Evolutionary conservation across 768 basidiomycete genomes (phyloP).

Genomic region (Boletus coccyginus): DNA sequence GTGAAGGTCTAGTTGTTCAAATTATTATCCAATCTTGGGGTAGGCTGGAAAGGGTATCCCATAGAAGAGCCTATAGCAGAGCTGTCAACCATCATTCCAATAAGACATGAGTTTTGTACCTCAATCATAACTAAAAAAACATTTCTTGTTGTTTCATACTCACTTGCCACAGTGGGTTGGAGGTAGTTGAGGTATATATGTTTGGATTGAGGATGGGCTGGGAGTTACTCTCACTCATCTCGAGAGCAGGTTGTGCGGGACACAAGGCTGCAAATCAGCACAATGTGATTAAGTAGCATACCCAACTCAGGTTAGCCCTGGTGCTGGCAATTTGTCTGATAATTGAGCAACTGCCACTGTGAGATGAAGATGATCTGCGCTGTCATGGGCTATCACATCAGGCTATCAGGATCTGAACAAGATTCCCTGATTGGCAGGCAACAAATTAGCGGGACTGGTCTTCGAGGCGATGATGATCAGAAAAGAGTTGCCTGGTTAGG

Average conservation of each 20-base stretch:
- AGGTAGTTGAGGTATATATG: conserved; percentile 29
- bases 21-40: conserved; percentile 19
- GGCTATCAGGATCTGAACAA: too few relatives aligned
- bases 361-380: too few relatives aligned
- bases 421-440: too few relatives aligned
- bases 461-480: too few relatives aligned
- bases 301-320: background rate
- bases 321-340: too few relatives aligned
- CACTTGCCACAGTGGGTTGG: conserved; percentile 13
- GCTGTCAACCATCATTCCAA: background rate
- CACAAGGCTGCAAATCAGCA: background rate
- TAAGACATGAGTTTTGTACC: background rate
- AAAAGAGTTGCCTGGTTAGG: too few relatives aligned
- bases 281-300: background rate
- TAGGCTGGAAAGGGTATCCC: conserved; percentile 27
- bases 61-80: conserved; percentile 18
- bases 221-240: conserved; percentile 4
- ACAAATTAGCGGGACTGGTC: too few relatives aligned
- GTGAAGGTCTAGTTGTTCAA: conserved; percentile 10
- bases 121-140: conserved; percentile 20
- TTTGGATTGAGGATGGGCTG: conserved; percentile 18
- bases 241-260: background rate
- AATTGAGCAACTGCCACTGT: too few relatives aligned
- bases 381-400: too few relatives aligned
- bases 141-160: conserved; percentile 20